Conservation (phyloP, 768 basidiomycete species). For the Pholiota microspora region DNA sequence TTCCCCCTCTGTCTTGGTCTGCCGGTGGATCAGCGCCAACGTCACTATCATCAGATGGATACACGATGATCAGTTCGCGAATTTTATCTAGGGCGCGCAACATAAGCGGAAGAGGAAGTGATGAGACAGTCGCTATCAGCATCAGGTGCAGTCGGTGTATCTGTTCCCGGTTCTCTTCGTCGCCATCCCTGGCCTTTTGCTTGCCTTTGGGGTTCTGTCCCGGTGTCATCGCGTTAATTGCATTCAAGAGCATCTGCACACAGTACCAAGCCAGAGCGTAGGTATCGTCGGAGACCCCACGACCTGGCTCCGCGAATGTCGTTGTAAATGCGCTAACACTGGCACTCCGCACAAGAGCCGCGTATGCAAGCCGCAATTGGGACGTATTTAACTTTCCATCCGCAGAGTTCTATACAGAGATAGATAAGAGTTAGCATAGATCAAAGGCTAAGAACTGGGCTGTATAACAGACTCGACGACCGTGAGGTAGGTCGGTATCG, state of each 20-base stretch:
- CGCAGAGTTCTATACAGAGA: constrained; percentile 51
- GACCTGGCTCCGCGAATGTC: background rate
- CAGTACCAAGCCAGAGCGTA: constrained; percentile 68
- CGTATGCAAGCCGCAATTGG: constrained; percentile 74
- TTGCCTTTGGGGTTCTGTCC: constrained; percentile 14
- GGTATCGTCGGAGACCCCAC: constrained; percentile 21
- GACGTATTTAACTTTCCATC: constrained; percentile 57
- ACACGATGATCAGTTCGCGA: constrained; percentile 28
- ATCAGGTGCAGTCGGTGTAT: constrained; percentile 61
- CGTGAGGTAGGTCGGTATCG: background rate
- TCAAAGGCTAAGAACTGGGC: background rate
- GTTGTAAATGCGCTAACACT: constrained; percentile 33
- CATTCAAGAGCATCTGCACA: constrained; percentile 51
- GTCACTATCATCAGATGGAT: constrained; percentile 20
- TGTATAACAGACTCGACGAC: background rate
- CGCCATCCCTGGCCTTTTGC: constrained; percentile 17
- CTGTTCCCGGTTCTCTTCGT: constrained; percentile 22
- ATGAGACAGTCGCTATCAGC: constrained; percentile 63
- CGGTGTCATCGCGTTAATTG: constrained; percentile 34
- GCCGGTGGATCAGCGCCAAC: background rate
- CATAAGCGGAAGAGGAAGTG: constrained; percentile 58
- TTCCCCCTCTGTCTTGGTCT: constrained; percentile 19
- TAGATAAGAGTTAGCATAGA: background rate
- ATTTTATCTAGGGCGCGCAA: constrained; percentile 53
- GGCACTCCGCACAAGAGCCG: constrained; percentile 67